phyloP scores from a whole-genome alignment of 2,329 filamentous ascomycete genomes.

The Sporothrix humicola region DNA sequence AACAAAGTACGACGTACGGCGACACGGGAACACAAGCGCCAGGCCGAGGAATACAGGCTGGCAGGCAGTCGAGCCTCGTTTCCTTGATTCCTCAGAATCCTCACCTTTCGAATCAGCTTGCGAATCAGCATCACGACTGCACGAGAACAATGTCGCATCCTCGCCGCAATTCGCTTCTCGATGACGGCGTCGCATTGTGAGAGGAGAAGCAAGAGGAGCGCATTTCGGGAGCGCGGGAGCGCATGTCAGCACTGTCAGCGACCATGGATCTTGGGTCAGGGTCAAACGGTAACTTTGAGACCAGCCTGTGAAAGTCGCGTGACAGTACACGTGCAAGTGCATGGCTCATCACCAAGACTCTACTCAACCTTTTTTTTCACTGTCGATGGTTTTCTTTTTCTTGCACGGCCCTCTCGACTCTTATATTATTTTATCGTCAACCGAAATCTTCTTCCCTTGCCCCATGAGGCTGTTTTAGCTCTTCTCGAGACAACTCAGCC shows the following conservation, averaged over 20 bases:
- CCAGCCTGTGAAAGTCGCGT: neutral
- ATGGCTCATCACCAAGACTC: no score
- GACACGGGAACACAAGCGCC: neutral
- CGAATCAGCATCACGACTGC: no score
- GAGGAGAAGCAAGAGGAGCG: neutral
- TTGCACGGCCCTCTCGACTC: neutral
- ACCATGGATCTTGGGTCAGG: neutral
- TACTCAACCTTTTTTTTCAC: no score
- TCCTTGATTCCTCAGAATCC: neutral
- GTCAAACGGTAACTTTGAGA: no score
- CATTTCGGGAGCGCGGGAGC: neutral
- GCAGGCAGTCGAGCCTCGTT: neutral
- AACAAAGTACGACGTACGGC: neutral
- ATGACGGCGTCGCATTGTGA: neutral
- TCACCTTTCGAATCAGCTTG: no score
- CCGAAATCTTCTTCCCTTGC: neutral
- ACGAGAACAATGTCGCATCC: neutral
- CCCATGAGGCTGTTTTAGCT: neutral
- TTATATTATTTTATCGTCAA: neutral
- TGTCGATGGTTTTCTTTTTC: neutral
- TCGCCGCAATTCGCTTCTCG: conserved; percentile 15
- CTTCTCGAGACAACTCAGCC: neutral
- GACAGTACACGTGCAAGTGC: neutral
- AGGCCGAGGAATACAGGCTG: neutral
- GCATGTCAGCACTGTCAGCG: neutral